Evolutionary conservation across 805 yeast species (phyloP).

Genomic region (Kurtzmaniella cleridarum): DNA sequence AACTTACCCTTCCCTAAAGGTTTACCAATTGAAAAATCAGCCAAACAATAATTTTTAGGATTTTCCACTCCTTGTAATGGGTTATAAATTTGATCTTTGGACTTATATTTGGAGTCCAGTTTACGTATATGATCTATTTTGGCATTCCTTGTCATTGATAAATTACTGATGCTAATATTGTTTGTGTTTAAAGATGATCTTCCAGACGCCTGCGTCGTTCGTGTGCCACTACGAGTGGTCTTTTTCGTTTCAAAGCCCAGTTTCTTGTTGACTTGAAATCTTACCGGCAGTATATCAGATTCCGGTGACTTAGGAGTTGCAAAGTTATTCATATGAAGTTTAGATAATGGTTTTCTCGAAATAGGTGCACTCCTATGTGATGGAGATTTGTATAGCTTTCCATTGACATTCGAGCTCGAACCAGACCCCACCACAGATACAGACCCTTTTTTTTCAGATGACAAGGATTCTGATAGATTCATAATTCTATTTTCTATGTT

Average conservation of each 20-base stretch:
- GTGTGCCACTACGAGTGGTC: background rate
- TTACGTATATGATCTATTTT: background rate
- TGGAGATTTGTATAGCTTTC: slow-evolving; percentile 2
- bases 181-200: slow-evolving; percentile 1
- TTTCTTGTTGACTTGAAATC: slow-evolving; percentile 1
- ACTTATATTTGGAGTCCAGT: slow-evolving; percentile 2
- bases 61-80: background rate
- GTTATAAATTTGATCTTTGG: background rate
- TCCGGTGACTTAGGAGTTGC: slow-evolving; percentile 2
- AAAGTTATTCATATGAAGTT: slow-evolving; percentile 10
- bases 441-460: background rate
- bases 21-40: slow-evolving; percentile 82
- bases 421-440: no score
- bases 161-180: slow-evolving; percentile 2
- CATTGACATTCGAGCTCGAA: background rate
- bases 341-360: slow-evolving; percentile 11
- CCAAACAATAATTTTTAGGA: slow-evolving; percentile 21
- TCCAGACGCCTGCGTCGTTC: background rate
- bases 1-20: slow-evolving; percentile 90
- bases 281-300: slow-evolving; percentile 1
- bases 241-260: background rate
- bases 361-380: background rate
- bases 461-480: slow-evolving; percentile 11
- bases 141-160: slow-evolving; percentile 1
- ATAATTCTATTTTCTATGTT: slow-evolving; percentile 17